These are phyloP conservation scores for Polytrichum formosum DNA, from an alignment of 225 moss, liverwort and hornwort species.

Conservation along the genomic window DNA sequence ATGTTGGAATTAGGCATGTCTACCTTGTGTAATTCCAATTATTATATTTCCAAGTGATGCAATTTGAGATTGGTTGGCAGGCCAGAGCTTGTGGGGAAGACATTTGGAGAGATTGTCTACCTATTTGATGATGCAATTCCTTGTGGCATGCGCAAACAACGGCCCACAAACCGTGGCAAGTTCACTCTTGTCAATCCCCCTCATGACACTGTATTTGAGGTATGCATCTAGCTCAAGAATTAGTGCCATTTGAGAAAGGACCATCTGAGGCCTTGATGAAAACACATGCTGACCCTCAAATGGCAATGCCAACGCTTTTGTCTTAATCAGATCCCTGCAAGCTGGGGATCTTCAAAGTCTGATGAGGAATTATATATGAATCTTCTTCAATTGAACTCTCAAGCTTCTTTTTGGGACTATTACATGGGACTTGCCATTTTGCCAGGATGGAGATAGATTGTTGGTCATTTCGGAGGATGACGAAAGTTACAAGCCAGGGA, in stretches of 20 bases:
- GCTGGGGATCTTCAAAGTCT: no score
- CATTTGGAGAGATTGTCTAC: conserved; percentile 42
- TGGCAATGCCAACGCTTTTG: no score
- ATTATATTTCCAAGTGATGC: no score
- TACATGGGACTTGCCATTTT: neutral
- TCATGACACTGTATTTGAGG: conserved; percentile 48
- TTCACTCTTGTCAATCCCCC: conserved; percentile 48
- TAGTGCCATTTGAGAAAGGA: no score
- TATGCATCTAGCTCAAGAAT: neutral
- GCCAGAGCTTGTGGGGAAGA: conserved; percentile 53
- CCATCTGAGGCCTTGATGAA: no score
- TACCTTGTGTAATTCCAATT: no score
- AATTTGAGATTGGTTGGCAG: conserved; percentile 16
- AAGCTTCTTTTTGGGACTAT: no score
- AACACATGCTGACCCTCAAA: no score
- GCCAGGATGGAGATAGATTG: conserved; percentile 48
- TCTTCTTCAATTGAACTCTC: no score
- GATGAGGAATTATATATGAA: no score
- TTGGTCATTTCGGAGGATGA: conserved; percentile 54
- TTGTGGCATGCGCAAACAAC: conserved; percentile 46
- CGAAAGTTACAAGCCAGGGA: conserved; percentile 42
- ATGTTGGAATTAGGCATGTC: no score
- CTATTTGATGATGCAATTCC: conserved; percentile 48
- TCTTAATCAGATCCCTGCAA: no score
- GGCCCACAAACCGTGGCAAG: conserved; percentile 21